Evolutionary conservation across 192 early-diverging fungal genomes (phyloP).

Genomic region (Coemansia sp.): DNA sequence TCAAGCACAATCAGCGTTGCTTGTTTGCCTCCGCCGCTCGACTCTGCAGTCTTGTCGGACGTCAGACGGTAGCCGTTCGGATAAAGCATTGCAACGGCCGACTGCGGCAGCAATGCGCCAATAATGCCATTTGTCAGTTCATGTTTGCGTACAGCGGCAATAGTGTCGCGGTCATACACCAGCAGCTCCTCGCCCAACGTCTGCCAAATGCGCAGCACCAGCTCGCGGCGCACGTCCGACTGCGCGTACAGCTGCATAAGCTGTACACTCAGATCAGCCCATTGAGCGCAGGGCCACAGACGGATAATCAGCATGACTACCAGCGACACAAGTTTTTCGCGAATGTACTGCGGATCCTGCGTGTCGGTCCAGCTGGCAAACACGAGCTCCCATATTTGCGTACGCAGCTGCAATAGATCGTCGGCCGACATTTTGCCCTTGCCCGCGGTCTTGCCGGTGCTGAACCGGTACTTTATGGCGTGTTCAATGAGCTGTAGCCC

Average conservation of each 20-base stretch:
- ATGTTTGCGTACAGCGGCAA: conserved; percentile 30
- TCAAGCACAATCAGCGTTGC: conserved; percentile 28
- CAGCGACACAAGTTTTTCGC: conserved; percentile 41
- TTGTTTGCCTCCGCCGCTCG: conserved; percentile 6
- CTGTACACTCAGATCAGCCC: conserved; percentile 37
- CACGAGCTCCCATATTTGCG: conserved; percentile 22
- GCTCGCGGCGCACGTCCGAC: conserved; percentile 16
- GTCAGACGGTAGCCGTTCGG: conserved; percentile 38
- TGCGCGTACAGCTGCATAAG: conserved; percentile 25
- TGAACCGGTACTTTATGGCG: conserved; percentile 20
- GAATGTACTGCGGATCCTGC: conserved; percentile 23
- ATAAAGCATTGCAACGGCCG: conserved; percentile 31
- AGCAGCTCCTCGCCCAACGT: conserved; percentile 51
- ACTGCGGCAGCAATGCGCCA: conserved; percentile 32
- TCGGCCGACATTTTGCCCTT: conserved; percentile 3
- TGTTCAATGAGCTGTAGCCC: conserved; percentile 47
- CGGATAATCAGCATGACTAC: conserved; percentile 36
- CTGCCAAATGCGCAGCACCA: conserved; percentile 41
- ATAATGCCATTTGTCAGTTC: conserved; percentile 46
- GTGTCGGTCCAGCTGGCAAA: not conserved
- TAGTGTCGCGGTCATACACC: conserved; percentile 43
- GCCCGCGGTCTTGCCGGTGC: not conserved
- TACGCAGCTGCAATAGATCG: conserved; percentile 17
- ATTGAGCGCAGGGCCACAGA: conserved; percentile 33
- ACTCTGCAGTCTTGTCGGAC: conserved; percentile 6